A percentile compares a stretch with the other conserved stretches of the same genome.
Conservation (phyloP, 2,329 filamentous ascomycete genomes). For the Venturia nashicola region DNA sequence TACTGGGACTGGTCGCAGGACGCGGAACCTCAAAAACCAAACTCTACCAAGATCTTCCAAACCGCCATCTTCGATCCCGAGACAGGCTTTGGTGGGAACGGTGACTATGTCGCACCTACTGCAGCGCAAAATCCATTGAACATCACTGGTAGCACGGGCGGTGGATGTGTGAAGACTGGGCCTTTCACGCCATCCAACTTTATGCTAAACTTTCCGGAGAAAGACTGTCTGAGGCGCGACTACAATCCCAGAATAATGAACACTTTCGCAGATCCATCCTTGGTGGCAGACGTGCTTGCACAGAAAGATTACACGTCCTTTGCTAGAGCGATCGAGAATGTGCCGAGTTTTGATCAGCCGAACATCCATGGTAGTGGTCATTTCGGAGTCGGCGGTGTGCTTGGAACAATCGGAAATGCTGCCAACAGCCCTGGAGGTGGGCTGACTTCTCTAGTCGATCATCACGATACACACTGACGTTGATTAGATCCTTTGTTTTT, state of each 20-base stretch:
- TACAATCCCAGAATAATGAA: slow-evolving; percentile 19
- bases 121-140: slow-evolving; percentile 17
- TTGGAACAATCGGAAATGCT: slow-evolving; percentile 22
- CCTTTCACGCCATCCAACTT: slow-evolving; percentile 19
- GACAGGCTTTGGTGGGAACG: slow-evolving; percentile 10
- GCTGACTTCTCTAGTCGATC: not conserved
- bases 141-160: slow-evolving; percentile 19
- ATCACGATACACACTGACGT: not conserved
- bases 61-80: slow-evolving; percentile 15
- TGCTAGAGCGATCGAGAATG: slow-evolving; percentile 17
- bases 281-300: slow-evolving; percentile 16
- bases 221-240: slow-evolving; percentile 21
- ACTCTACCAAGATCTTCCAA: not conserved
- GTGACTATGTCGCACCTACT: slow-evolving; percentile 10
- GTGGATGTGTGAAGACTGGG: slow-evolving; percentile 21
- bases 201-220: slow-evolving; percentile 16
- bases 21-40: slow-evolving; percentile 14
- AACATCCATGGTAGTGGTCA: slow-evolving; percentile 25
- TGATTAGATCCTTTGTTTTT: not conserved
- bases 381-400: slow-evolving; percentile 24
- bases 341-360: slow-evolving; percentile 16
- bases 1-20: slow-evolving; percentile 20
- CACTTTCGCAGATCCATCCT: slow-evolving; percentile 13
- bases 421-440: slow-evolving; percentile 22
- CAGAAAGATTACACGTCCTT: slow-evolving; percentile 20